Evolutionary conservation across 2,329 filamentous ascomycete species (phyloP), one percentile per base, ranked within the genome.

Genomic region (Xylariomycetidae sp.): DNA sequence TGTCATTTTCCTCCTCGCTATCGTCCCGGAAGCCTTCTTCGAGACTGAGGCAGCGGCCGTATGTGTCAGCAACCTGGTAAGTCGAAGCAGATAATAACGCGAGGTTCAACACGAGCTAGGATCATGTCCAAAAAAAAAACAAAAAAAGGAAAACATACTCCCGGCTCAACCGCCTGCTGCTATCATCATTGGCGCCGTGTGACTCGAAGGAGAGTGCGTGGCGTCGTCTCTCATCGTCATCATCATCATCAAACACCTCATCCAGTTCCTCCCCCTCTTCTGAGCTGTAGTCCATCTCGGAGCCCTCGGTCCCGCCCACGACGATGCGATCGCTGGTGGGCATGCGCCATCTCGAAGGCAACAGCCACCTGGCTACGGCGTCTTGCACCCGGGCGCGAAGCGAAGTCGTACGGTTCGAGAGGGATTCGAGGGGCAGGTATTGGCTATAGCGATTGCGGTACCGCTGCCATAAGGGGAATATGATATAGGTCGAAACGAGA

Each of bases 1-100:
- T 38, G 11, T 50, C 41, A 16, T 51, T 56, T 34, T 80, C 76
- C 23, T 82, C 77, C 36, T 82, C 78, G 53, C 82, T 85, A 47
- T 85, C 80, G 55, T 86, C 82, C 60, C 77, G 75, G 53, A 87
- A 87, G 0, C 81, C 82, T 50, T 82, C 74, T 56, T 90, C 85
- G 32, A 90, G 59, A 48, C 67, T 70, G 46, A n/a, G n/a, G n/a
- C n/a, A n/a, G n/a, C n/a, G 20, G 41, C 41, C 15, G 10, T 33
- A 30, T 30, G 33, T 33, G 44, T 54, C 41, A 54, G 52, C 36
- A n/a, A n/a, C n/a, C n/a, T n/a, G n/a, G n/a, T n/a, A n/a, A n/a
- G n/a, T n/a, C n/a, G n/a, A n/a, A n/a, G n/a, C n/a, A n/a, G n/a
- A n/a, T n/a, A n/a, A n/a, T n/a, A n/a, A n/a, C n/a, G n/a, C n/a